phyloP scores from a whole-genome alignment of 495 filamentous ascomycete species.

The Immersiella caudata region DNA sequence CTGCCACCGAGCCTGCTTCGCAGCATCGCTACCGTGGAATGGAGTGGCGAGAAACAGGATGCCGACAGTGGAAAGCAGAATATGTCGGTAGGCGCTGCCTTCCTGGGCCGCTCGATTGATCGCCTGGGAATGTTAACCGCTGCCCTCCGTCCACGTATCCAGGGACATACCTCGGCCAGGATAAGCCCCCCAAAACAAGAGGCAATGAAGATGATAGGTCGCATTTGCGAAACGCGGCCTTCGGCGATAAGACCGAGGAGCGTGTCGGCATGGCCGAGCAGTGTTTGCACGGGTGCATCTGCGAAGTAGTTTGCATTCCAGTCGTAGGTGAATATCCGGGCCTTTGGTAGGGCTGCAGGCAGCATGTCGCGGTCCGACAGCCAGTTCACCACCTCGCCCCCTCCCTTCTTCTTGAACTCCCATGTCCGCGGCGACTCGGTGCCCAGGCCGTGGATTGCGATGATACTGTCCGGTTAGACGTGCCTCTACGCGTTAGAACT shows the following conservation, averaged over 20 bases:
- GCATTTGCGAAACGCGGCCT: conserved; percentile 3
- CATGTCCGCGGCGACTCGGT: conserved; percentile 29
- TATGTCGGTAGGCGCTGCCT: conserved; percentile 23
- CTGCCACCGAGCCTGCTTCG: conserved; percentile 19
- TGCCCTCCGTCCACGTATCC: conserved; percentile 12
- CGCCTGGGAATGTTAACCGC: conserved; percentile 32
- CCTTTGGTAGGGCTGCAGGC: conserved; percentile 22
- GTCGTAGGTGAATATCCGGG: conserved; percentile 34
- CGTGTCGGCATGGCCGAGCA: conserved; percentile 22
- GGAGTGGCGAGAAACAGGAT: conserved; percentile 29
- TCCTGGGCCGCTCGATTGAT: conserved; percentile 28
- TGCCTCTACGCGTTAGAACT: neutral
- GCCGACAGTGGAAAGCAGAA: conserved; percentile 25
- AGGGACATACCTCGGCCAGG: conserved; percentile 25
- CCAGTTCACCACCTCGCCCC: conserved; percentile 35
- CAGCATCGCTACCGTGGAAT: conserved; percentile 26
- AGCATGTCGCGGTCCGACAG: conserved; percentile 36
- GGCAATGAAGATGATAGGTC: conserved; percentile 34
- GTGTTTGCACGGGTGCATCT: conserved; percentile 23
- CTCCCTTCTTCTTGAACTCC: conserved; percentile 21
- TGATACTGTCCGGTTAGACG: conserved; percentile 24
- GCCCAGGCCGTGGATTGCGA: conserved; percentile 34
- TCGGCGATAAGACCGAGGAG: conserved; percentile 17
- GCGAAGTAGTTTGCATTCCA: conserved; percentile 31
- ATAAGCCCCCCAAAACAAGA: conserved; percentile 29